Evolutionary conservation across 805 yeast species (phyloP), one percentile per base, ranked within the genome.

Genomic region (Jamesozyma gamospora): DNA sequence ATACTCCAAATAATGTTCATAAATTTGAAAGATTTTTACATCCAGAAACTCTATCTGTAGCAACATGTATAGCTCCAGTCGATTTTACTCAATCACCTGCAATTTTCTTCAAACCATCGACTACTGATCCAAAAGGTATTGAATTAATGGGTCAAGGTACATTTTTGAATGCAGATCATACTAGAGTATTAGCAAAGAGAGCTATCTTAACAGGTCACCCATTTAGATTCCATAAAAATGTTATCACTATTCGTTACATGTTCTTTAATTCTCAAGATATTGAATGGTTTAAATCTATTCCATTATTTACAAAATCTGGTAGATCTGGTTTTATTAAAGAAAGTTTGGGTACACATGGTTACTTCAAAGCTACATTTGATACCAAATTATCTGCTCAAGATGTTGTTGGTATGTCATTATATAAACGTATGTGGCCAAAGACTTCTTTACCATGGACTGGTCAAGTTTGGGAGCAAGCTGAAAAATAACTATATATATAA

Each of bases 271-370:
- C 84, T 10, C 85, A 82, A 35, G 99, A 92, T 58, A 82, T 94
- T 49, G 75, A 74, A 48, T 83, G 83, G 76, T 92, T 81, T 73
- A 84, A 83, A 64, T 80, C 88, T 4, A 82, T 92, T 49, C 97
- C 97, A 32, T 66, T 92, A 44, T 92, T 86, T 63, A 88, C 97
- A 32, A 86, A 84, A 60, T 72, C 79, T 52, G 99, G 98, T 37
- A 78, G 96, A 62, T 72, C 87, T 16, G 99, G 99, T 40, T 82
- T 82, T 62, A 90, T 94, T 59, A 90, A 85, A 63, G 96, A 90
- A 60, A 76, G 88, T 57, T 71, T 92, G 67, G 99, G 99, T 65
- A 92, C 98, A 2, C 98, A 92, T 60, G 99, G 99, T 47, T 86
- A 90, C 68, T 88, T 82, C 75, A 92, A 92, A 66, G 95, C 96